Evolutionary conservation across 202 grass and related monocot species (phyloP), one percentile per base, ranked within the genome.

Genomic region (Cymbopogon flexuosus): DNA sequence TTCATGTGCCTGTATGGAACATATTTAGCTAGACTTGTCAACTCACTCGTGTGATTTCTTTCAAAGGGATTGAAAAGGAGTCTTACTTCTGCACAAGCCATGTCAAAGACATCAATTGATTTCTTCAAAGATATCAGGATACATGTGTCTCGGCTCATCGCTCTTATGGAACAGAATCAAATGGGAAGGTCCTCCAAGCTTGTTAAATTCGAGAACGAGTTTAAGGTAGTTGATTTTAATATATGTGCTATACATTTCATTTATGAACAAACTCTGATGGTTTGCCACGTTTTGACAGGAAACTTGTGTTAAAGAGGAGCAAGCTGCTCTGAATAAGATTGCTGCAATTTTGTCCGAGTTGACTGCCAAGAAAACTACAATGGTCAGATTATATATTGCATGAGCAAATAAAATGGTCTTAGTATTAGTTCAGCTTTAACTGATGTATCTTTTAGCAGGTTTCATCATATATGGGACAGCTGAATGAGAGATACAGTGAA

Each of bases 1-100:
- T 23, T 61, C 63, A n/a, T 40, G 5, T 78, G 42, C 62, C 41
- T 56, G 30, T 70, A 29, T 63, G 45, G 14, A 67, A 68, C 37
- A 79, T 61, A 72, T 80, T 83, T 84, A 81, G n/a, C 30, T 36
- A 76, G 63, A 72, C 76, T 49, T 36, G 27, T 9, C 52, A 78
- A 49, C 19, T 71, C 58, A 66, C 86, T 39, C 49, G 22, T 79
- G 69, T 61, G 14, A 23, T 46, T 61, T 47, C 56, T 64, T 71
- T 65, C 61, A 1, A 81, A 97, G 94, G 82, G 24, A 77, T 41
- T 90, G 77, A 83, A 84, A 84, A 91, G 87, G 63, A 88, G 36
- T 84, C 91, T 97, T 91, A 41, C 31, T 76, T 90, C 80, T 43
- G 90, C 91, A 78, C 86, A 89, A 84, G 68, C 51, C 70, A 97